Base-by-base conservation (phyloP, 371 early-diverging fungal genomes). In the Mortierella sp. region DNA sequence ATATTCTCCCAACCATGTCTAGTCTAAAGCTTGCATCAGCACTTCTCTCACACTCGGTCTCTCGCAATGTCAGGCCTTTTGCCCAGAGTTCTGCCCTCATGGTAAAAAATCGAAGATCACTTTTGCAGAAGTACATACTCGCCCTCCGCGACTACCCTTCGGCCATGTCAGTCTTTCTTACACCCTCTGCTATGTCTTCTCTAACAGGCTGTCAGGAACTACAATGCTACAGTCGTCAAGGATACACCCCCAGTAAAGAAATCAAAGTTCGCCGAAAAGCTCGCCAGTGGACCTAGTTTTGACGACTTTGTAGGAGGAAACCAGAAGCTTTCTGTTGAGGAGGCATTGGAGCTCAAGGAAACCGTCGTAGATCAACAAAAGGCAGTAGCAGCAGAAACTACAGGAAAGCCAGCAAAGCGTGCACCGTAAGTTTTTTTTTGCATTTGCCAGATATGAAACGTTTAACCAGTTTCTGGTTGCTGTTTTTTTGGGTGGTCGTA, bases 301-400 rank as follows among this genome's bases (percentile, higher is more conserved):
- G 92, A 88, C 56, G 94, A 94, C 70, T 94, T 94, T 84, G 82
- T 93, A 32, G 83, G 89, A 9, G 88, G 90, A 43, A 77, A 73
- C n/a, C 85, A 87, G 28, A 88, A 89, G 64, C 68, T 93, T 60
- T 86, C 91, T 10, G 84, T 87, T 12, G 87, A 85, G 23, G 90
- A 94, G 76, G 92, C 91, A 23, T 70, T 92, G 57, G 92, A 90
- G 62, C 81, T 92, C 51, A 86, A 87, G 76, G 87, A 89, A 55
- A 87, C 90, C 9, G 86, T 86, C 10, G 77, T 76, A 54, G 57
- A 82, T 68, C 74, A 87, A 72, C 76, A 83, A 62, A 86, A 89
- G 47, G 68, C 72, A 66, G 66, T 37, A 40, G 81, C 17, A 64
- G 75, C 43, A 60, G 70, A 42, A 22, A 59, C 63, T 61, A 64